phyloP scores from a whole-genome alignment of 139 green algal species.

The Haematococcus lacustris region DNA sequence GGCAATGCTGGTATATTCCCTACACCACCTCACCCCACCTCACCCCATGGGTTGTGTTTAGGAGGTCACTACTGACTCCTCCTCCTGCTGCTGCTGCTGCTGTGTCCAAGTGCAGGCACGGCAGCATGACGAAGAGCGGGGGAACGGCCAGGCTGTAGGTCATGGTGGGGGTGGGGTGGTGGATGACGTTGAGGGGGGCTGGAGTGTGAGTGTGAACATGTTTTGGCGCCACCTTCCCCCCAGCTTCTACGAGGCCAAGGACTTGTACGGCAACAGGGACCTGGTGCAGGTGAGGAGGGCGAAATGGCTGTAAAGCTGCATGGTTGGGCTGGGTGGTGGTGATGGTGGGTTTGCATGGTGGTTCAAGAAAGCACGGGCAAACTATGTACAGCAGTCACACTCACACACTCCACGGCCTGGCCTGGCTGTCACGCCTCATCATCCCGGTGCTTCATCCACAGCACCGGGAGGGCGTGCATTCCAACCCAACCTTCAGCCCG shows the following conservation, averaged over 20 bases:
- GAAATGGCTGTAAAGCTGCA: not conserved
- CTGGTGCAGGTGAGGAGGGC: slow-evolving; percentile 21
- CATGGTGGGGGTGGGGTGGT: not conserved
- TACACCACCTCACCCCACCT: no score
- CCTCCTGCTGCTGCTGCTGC: not conserved
- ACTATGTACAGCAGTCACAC: not conserved
- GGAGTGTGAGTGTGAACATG: slow-evolving; percentile 47
- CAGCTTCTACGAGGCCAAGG: slow-evolving; percentile 41
- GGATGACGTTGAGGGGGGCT: not conserved
- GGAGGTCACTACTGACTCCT: not conserved
- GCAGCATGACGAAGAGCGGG: not conserved
- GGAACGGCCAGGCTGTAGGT: not conserved
- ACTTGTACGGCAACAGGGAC: slow-evolving; percentile 61
- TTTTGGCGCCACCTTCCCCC: slow-evolving; percentile 39
- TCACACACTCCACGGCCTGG: not conserved
- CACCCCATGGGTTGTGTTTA: no score
- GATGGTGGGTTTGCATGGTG: not conserved
- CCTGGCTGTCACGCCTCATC: no score
- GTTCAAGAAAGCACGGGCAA: not conserved
- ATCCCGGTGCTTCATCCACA: no score
- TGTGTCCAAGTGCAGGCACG: not conserved
- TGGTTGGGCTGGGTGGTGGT: not conserved
- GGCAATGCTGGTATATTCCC: no score
- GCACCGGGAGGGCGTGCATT: no score
- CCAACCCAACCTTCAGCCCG: not conserved